These are phyloP conservation scores for Naematelia encephala DNA, from an alignment of 768 basidiomycete species.

Conservation along the genomic window DNA sequence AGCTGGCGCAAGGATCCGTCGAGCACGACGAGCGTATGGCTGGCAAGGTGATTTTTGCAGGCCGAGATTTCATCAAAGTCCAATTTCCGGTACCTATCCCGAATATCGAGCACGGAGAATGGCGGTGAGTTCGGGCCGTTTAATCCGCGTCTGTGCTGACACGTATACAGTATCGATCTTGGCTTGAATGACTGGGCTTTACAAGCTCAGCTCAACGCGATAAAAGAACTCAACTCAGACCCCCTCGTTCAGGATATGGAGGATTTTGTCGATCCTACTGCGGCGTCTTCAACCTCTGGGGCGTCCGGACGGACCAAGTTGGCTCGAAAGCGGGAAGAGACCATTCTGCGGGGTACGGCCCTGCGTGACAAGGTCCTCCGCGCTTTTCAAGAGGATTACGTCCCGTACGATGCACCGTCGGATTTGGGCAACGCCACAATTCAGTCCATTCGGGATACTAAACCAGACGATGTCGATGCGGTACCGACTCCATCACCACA, in stretches of 20 bases:
- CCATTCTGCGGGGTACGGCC: constrained; percentile 65
- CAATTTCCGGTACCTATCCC: constrained; percentile 22
- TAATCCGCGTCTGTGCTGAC: background rate
- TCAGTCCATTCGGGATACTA: background rate
- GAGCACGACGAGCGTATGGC: constrained; percentile 7
- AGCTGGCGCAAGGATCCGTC: constrained; percentile 54
- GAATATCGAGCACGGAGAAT: constrained; percentile 20
- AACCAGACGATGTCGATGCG: constrained; percentile 38
- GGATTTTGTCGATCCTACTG: constrained; percentile 7
- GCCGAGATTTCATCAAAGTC: constrained; percentile 27
- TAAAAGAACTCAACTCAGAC: constrained; percentile 60
- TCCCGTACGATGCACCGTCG: constrained; percentile 7
- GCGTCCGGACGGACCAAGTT: no score
- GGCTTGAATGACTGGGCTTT: constrained; percentile 65
- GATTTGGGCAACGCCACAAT: background rate
- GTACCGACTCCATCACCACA: constrained; percentile 46
- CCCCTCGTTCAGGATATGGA: constrained; percentile 49
- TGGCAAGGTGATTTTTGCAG: constrained; percentile 28
- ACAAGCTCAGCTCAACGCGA: constrained; percentile 67
- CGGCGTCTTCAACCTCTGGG: constrained; percentile 6
- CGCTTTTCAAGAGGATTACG: constrained; percentile 53
- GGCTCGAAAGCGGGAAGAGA: constrained; percentile 36
- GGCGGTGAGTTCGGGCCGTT: constrained; percentile 33
- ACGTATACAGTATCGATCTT: constrained; percentile 59
- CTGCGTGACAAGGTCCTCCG: constrained; percentile 69